phyloP scores from a whole-genome alignment of 2,329 filamentous ascomycete species.

The Nemania bipapillata region DNA sequence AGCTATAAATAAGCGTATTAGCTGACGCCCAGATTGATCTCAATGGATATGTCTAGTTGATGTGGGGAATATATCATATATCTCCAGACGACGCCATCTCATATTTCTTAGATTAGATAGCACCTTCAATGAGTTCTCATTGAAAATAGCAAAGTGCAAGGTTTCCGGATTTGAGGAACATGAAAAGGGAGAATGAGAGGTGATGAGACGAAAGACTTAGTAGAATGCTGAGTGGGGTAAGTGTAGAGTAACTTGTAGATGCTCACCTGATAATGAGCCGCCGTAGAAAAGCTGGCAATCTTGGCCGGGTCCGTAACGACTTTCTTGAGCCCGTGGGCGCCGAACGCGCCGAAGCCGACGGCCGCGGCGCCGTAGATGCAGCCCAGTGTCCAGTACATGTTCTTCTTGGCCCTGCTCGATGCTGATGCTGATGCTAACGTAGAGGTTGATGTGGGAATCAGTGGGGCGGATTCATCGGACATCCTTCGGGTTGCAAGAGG shows the following conservation, averaged over 20 bases:
- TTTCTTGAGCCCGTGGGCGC: slow-evolving; percentile 73
- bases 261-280: slow-evolving; percentile 74
- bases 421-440: background rate
- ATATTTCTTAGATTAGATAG: too few species aligned
- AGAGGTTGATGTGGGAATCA: slow-evolving; percentile 37
- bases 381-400: slow-evolving; percentile 68
- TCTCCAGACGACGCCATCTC: too few species aligned
- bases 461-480: slow-evolving; percentile 37
- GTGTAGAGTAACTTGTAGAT: background rate
- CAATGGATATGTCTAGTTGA: too few species aligned
- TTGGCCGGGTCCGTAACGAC: slow-evolving; percentile 67
- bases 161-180: too few species aligned
- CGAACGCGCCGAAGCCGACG: slow-evolving; percentile 73
- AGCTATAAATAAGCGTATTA: slow-evolving; percentile 58
- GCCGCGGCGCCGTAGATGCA: slow-evolving; percentile 70
- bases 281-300: slow-evolving; percentile 70
- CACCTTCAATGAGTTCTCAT: too few species aligned
- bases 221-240: background rate
- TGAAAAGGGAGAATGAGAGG: too few species aligned
- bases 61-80: too few species aligned
- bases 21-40: background rate
- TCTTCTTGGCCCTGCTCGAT: slow-evolving; percentile 29
- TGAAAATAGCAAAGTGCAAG: too few species aligned
- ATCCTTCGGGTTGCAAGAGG: too few species aligned
- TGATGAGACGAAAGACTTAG: background rate